Percentiles rank a stretch among this genome's conserved stretches.
Conservation (phyloP, 306 rosid genomes). For the Pterocarpus santalinus region DNA sequence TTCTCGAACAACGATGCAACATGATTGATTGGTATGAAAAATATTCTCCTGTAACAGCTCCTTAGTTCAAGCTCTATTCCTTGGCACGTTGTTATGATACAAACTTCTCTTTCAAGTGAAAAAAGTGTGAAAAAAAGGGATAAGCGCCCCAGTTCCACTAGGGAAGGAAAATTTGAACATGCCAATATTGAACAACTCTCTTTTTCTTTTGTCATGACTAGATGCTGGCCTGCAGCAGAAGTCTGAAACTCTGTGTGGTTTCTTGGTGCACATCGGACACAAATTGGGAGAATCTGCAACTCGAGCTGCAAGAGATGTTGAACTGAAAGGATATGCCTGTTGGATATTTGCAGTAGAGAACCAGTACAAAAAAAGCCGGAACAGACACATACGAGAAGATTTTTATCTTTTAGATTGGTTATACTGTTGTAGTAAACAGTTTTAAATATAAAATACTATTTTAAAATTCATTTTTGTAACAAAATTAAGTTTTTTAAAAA, state of each 20-base stretch:
- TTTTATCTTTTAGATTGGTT: too few relatives aligned
- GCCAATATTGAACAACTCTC: not conserved
- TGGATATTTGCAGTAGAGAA: not conserved
- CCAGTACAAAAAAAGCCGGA: not conserved
- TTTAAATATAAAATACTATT: too few relatives aligned
- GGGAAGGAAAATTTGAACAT: not conserved
- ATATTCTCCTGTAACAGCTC: not conserved
- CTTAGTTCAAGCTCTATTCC: not conserved
- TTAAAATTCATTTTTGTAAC: too few relatives aligned
- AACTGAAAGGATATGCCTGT: not conserved
- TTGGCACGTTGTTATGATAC: constrained; percentile 19
- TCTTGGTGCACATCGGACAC: not conserved
- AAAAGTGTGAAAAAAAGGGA: not conserved
- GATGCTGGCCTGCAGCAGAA: not conserved
- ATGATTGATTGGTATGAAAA: constrained; percentile 3
- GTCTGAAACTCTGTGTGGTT: not conserved
- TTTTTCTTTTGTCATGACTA: too few relatives aligned
- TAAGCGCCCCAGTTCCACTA: not conserved
- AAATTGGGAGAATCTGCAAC: not conserved
- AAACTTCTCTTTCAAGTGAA: not conserved
- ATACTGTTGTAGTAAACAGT: too few relatives aligned
- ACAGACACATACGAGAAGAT: not conserved
- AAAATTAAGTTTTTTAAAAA: too few relatives aligned
- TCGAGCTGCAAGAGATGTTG: not conserved
- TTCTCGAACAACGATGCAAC: constrained; percentile 49